Evolutionary conservation across 306 rosid species (phyloP).

Genomic region (Dryas drummondii): DNA sequence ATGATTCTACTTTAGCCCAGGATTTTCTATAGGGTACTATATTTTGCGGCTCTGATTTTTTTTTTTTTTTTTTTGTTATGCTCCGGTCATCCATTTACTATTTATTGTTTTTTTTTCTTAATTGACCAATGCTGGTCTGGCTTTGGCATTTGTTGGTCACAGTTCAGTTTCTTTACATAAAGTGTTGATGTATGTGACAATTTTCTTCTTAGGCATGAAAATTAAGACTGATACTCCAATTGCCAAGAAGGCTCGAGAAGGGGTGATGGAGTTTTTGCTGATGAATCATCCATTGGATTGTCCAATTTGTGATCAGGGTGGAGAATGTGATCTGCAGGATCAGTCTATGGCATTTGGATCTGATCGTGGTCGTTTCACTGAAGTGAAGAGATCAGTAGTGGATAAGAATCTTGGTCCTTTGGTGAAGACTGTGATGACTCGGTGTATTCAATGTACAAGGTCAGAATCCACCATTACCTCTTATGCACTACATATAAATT

Average conservation of each 20-base stretch:
- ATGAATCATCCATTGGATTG: slow-evolving; percentile 99
- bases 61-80: no score
- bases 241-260: slow-evolving; percentile 99
- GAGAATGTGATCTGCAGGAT: slow-evolving; percentile 99
- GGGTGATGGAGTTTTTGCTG: slow-evolving; percentile 97
- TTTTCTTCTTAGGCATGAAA: slow-evolving; percentile 73
- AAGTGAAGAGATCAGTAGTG: slow-evolving; percentile 92
- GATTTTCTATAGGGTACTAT: background rate
- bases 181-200: slow-evolving; percentile 14
- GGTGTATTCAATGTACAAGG: slow-evolving; percentile 99
- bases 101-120: background rate
- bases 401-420: slow-evolving; percentile 98
- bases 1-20: background rate
- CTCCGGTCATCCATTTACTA: no score
- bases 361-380: slow-evolving; percentile 97
- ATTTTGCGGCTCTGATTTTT: background rate
- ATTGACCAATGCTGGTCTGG: background rate
- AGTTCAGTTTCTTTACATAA: slow-evolving; percentile 19
- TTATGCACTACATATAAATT: background rate
- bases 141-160: background rate
- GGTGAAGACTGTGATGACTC: slow-evolving; percentile 99
- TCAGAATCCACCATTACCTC: slow-evolving; percentile 25
- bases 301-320: slow-evolving; percentile 99
- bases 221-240: slow-evolving; percentile 94
- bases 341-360: slow-evolving; percentile 99